Base-by-base conservation (phyloP, 1,284 basidiomycete species). In the Sporisorium graminicola region DNA sequence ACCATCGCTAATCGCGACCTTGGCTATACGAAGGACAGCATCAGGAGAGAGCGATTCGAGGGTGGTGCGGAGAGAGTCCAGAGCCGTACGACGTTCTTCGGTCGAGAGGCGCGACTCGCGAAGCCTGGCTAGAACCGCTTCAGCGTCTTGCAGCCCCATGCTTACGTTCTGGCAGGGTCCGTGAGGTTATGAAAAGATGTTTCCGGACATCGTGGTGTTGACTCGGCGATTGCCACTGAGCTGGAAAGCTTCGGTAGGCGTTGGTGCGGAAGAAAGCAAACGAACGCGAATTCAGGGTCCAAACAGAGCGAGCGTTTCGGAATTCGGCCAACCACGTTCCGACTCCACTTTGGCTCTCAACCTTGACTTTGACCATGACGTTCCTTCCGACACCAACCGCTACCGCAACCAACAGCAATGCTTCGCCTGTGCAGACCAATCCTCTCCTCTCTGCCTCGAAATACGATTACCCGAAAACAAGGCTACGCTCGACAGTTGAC, bases 51-150 rank as follows among this genome's bases (percentile, higher is more conserved):
- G 9, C 0, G 56, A 33, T 6, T 22, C 44, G 5, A 72, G n/a
- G 2, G 35, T 20, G 12, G n/a, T 22, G 2, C 64, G 58, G 12
- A 72, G 60, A 9, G 52, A 22, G 4, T 72, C 69, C 7, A 72
- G 64, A 1, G 58, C 49, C 2, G 22, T 35, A 7, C 69, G 64
- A 31, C 69, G 63, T 24, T 66, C 33, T 7, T 72, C 69, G 33
- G 64, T 22, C 20, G 69, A 56, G 40, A 66, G 64, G 18, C 58
- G 59, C n/a, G 69, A 72, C 42, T 66, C 64, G 46, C 69, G 63
- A 4, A 72, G 60, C 53, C 46, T 58, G 6, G 42, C 13, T 18
- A 66, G 51, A 14, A 66, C 56, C 55, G 35, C 47, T 29, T 47
- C 59, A 10, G 51, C 24, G 10, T 29, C 33, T 9, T 47, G 9